Base-by-base conservation (phyloP, 257 asterid genomes). In the Pogostemon cablin region DNA sequence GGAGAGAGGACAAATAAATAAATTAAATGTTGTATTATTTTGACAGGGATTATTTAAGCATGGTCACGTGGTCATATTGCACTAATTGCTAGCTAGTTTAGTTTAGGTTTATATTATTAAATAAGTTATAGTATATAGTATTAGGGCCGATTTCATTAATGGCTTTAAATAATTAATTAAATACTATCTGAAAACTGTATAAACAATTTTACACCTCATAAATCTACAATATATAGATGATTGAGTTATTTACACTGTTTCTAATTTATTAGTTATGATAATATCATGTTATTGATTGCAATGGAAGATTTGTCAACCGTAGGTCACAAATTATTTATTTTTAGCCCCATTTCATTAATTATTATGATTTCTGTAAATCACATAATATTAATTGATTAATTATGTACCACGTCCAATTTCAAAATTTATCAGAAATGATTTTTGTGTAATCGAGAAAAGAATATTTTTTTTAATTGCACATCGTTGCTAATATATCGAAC, bases 91-190 rank as follows among this genome's bases (percentile, higher is more conserved):
- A 52, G 56, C 54, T 50, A 70, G 11, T 62, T 61, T 71, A 25
- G 55, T 20, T 38, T 70, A 58, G 68, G 66, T 32, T 38, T 60
- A 37, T 9, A 34, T 70, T 15, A 48, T 32, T 59, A 35, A 25
- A 25, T 25, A 25, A 25, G 32, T 25, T 1, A 25, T 25, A 25
- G 32, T 25, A 25, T 1, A 25, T 25, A 25, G 32, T 25, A 25
- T 25, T 25, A 25, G 32, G 68, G 52, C 54, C 69, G 15, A 48
- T 69, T 37, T 40, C 76, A 53, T 72, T 62, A 62, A 72, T 72
- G 48, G 4, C 57, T 52, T 52, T 11, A 52, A 40, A 62, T 12
- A 46, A 35, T 39, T 4, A 1, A 34, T 58, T 5, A 61, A 50
- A 35, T 59, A 60, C 20, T 50, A n/a, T n/a, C 15, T 3, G 41